Percentiles rank a stretch among this genome's conserved stretches.
Conservation (phyloP, 345 rosid genomes). For the Tarenaya hassleriana region DNA sequence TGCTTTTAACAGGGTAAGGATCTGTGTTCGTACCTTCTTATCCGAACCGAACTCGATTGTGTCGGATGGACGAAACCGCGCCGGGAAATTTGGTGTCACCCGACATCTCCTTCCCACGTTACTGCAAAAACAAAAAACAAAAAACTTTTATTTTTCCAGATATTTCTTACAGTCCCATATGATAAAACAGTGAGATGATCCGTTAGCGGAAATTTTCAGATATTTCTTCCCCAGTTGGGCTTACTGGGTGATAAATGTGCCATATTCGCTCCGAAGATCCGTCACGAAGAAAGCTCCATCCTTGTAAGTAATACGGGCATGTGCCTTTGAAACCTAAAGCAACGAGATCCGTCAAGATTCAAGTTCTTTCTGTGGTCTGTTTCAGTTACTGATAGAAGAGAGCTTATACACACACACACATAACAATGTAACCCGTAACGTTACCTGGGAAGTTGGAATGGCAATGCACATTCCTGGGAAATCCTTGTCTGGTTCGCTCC, state of each 20-base stretch:
- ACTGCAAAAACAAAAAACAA: slow-evolving; percentile 46
- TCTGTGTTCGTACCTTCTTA: slow-evolving; percentile 40
- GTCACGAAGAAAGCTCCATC: slow-evolving; percentile 62
- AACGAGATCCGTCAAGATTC: too few relatives aligned
- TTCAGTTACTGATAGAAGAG: too few relatives aligned
- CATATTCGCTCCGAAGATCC: slow-evolving; percentile 68
- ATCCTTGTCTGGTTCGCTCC: slow-evolving; percentile 50
- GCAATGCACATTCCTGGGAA: slow-evolving; percentile 48
- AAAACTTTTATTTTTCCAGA: too few relatives aligned
- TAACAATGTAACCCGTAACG: too few relatives aligned
- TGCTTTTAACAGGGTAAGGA: neutral
- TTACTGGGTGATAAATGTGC: slow-evolving; percentile 73
- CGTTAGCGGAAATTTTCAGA: too few relatives aligned
- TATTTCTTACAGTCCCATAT: too few relatives aligned
- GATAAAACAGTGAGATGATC: too few relatives aligned
- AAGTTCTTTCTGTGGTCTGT: too few relatives aligned
- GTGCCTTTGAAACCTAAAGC: slow-evolving; percentile 65
- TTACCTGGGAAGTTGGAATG: slow-evolving; percentile 62
- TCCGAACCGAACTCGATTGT: slow-evolving; percentile 64
- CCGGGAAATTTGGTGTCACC: slow-evolving; percentile 46
- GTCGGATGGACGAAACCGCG: slow-evolving; percentile 53
- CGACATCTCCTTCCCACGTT: slow-evolving; percentile 49
- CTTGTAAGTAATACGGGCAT: slow-evolving; percentile 69
- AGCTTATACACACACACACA: too few relatives aligned
- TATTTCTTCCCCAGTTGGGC: slow-evolving; percentile 13